phyloP scores from a whole-genome alignment of 768 basidiomycete species.

The Pisolithus tinctorius region DNA sequence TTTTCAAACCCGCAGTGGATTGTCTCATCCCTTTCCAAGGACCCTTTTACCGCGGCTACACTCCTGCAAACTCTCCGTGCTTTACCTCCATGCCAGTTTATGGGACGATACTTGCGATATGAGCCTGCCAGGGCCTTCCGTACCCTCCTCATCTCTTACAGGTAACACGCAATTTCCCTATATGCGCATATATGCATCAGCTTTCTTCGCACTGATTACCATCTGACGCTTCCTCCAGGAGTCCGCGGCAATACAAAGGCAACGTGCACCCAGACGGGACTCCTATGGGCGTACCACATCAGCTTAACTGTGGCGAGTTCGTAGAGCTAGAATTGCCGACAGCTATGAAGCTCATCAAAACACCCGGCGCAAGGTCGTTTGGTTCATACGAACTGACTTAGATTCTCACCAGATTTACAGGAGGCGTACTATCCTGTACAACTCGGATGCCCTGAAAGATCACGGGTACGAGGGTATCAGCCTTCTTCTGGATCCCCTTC shows the following conservation, averaged over 20 bases:
- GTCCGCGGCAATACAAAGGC: conserved; percentile 15
- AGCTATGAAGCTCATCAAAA: conserved; percentile 57
- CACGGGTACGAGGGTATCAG: conserved; percentile 11
- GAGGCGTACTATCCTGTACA: conserved; percentile 43
- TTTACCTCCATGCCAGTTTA: conserved; percentile 51
- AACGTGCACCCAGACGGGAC: conserved; percentile 10
- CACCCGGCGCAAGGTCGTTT: conserved; percentile 46
- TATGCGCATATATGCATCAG: conserved; percentile 14
- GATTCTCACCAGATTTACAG: conserved; percentile 11
- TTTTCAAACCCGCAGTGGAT: neutral
- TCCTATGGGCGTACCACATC: conserved; percentile 10
- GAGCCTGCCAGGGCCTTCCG: conserved; percentile 74
- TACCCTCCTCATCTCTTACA: conserved; percentile 68
- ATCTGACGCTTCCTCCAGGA: conserved; percentile 10
- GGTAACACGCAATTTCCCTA: conserved; percentile 33
- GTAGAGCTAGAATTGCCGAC: conserved; percentile 44
- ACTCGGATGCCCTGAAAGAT: conserved; percentile 40
- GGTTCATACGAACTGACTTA: neutral
- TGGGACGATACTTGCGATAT: conserved; percentile 69
- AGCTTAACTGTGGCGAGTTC: conserved; percentile 16
- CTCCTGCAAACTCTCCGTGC: conserved; percentile 57
- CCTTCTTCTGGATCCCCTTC: conserved; percentile 50
- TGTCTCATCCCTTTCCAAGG: conserved; percentile 30
- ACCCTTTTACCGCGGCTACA: conserved; percentile 47
- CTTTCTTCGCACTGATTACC: neutral